Evolutionary conservation across 2,329 filamentous ascomycete genomes (phyloP).

Genomic region (Colletotrichum noveboracense): DNA sequence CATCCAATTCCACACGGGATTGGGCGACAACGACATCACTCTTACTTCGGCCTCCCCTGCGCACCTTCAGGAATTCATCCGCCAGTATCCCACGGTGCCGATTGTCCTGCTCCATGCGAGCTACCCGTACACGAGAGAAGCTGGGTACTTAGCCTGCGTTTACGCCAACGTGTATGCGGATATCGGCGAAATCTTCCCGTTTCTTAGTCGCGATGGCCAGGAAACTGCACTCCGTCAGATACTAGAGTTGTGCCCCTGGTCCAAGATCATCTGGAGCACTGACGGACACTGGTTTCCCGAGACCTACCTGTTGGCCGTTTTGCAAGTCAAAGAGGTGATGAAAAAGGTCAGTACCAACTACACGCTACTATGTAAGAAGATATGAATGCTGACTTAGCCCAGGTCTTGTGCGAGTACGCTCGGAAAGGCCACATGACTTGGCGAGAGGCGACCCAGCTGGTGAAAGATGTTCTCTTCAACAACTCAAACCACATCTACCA

Average conservation of each 20-base stretch:
- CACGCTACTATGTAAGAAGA: background rate
- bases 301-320: slow-evolving; percentile 75
- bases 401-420: slow-evolving; percentile 73
- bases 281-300: slow-evolving; percentile 83
- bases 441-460: slow-evolving; percentile 66
- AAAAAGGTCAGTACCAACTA: slow-evolving; percentile 55
- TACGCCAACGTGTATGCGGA: slow-evolving; percentile 85
- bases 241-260: slow-evolving; percentile 75
- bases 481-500: slow-evolving; percentile 80
- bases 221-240: slow-evolving; percentile 73
- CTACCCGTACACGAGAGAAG: slow-evolving; percentile 81
- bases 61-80: slow-evolving; percentile 76
- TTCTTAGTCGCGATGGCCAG: slow-evolving; percentile 78
- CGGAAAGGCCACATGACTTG: slow-evolving; percentile 65
- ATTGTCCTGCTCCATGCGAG: slow-evolving; percentile 82
- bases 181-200: slow-evolving; percentile 83
- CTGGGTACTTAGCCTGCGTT: slow-evolving; percentile 77
- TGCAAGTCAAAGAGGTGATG: slow-evolving; percentile 74
- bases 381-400: slow-evolving; percentile 5
- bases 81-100: slow-evolving; percentile 70
- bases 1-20: slow-evolving; percentile 82
- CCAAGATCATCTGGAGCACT: slow-evolving; percentile 81
- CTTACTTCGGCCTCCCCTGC: slow-evolving; percentile 75
- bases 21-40: slow-evolving; percentile 80
- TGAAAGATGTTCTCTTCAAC: slow-evolving; percentile 73